These are phyloP conservation scores for Albizia julibrissin DNA, from an alignment of 306 rosid genomes.

Conservation along the genomic window DNA sequence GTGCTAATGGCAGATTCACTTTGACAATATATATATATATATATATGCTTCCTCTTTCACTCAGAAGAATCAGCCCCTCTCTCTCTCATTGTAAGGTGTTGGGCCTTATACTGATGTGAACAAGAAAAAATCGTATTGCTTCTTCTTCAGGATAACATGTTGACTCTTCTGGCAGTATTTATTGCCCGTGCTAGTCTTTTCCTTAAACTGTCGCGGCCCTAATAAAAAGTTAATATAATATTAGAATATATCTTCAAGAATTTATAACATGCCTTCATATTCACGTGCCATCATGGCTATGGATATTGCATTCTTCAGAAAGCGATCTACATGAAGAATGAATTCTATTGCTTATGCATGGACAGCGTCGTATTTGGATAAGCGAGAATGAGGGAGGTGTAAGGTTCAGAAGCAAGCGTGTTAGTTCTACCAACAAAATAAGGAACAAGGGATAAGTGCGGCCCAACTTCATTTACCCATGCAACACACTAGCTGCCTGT, in stretches of 20 bases:
- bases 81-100: too few species aligned
- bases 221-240: background rate
- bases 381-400: background rate
- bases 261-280: background rate
- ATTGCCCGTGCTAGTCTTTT: background rate
- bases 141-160: background rate
- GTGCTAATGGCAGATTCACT: too few species aligned
- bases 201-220: background rate
- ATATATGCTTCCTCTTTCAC: background rate
- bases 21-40: too few species aligned
- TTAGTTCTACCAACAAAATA: background rate
- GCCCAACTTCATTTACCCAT: constrained; percentile 35
- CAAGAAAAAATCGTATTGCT: too few species aligned
- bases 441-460: constrained; percentile 35
- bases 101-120: too few species aligned
- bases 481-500: background rate
- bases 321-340: background rate
- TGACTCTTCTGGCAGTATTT: background rate
- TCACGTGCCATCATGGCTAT: background rate
- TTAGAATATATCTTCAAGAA: background rate
- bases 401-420: too few species aligned
- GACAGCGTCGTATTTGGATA: background rate
- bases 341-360: background rate
- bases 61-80: background rate
- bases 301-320: background rate